Evolutionary conservation across 2,329 filamentous ascomycete species (phyloP).

Genomic region (Triangularia setosa): DNA sequence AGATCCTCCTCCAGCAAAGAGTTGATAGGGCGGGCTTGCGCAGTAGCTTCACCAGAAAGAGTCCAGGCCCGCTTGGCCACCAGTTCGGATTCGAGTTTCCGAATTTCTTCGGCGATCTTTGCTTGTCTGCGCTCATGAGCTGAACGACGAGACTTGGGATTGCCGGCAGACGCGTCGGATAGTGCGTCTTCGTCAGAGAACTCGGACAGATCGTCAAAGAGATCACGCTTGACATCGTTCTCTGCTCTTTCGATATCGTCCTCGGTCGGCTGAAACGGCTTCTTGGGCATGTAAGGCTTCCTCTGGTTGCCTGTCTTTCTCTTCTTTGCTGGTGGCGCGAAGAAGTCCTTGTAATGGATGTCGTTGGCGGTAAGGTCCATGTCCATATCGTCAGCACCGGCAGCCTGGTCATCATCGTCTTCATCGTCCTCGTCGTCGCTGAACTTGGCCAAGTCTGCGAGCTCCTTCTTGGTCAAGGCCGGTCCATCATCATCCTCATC

Average conservation of each 20-base stretch:
- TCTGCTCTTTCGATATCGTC: conserved; percentile 78
- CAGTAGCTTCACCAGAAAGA: conserved; percentile 80
- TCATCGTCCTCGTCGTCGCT: conserved; percentile 57
- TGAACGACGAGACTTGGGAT: conserved; percentile 71
- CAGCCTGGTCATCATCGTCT: conserved; percentile 63
- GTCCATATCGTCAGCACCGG: conserved; percentile 56
- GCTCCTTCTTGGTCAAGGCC: conserved; percentile 75
- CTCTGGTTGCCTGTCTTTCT: conserved; percentile 44
- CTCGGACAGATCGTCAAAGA: conserved; percentile 77
- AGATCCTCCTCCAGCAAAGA: conserved; percentile 91
- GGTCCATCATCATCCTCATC: conserved; percentile 65
- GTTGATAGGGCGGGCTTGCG: conserved; percentile 78
- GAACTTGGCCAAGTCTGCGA: conserved; percentile 68
- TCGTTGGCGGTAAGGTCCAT: conserved; percentile 71
- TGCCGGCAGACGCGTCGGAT: conserved; percentile 62
- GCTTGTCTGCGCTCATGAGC: conserved; percentile 84
- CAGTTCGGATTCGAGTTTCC: conserved; percentile 81
- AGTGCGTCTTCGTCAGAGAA: conserved; percentile 60
- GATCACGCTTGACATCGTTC: conserved; percentile 78
- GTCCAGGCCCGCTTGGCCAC: conserved; percentile 91
- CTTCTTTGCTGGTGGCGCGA: conserved; percentile 78
- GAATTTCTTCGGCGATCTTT: conserved; percentile 84
- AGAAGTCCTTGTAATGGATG: conserved; percentile 89
- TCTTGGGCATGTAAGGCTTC: conserved; percentile 37
- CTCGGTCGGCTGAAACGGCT: conserved; percentile 48